A percentile compares a stretch with the other conserved stretches of the same genome.
phyloP scores from a whole-genome alignment of 257 asterid species.

The Cruciata laevipes region DNA sequence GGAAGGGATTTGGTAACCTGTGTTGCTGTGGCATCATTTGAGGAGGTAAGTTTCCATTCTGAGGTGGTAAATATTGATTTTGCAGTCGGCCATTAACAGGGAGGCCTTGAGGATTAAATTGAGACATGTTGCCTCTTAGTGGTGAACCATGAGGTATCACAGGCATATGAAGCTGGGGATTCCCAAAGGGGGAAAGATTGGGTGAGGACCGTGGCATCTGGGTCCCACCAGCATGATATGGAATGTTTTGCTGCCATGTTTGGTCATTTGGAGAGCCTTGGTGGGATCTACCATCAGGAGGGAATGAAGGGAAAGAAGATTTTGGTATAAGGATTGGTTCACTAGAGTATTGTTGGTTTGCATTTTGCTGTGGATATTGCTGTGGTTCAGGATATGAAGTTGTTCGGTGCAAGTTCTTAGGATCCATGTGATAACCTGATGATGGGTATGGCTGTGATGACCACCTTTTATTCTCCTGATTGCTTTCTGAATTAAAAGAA shows the following conservation, averaged over 20 bases:
- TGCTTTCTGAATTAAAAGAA: slow-evolving; percentile 39
- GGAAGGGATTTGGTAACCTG: slow-evolving; percentile 55
- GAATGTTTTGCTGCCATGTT: slow-evolving; percentile 32
- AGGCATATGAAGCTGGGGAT: slow-evolving; percentile 47
- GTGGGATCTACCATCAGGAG: slow-evolving; percentile 62
- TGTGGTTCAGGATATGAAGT: slow-evolving; percentile 83
- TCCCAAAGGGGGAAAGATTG: slow-evolving; percentile 48
- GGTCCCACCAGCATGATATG: slow-evolving; percentile 37
- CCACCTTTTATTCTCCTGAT: slow-evolving; percentile 53
- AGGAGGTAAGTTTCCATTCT: slow-evolving; percentile 53
- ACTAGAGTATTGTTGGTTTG: slow-evolving; percentile 53
- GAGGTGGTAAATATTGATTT: slow-evolving; percentile 55
- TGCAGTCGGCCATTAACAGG: slow-evolving; percentile 52
- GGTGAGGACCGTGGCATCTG: slow-evolving; percentile 45
- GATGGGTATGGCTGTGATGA: slow-evolving; percentile 55
- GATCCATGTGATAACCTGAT: slow-evolving; percentile 35
- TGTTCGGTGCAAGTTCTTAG: slow-evolving; percentile 60
- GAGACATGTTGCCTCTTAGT: slow-evolving; percentile 65
- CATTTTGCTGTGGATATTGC: slow-evolving; percentile 42
- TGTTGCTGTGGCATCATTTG: slow-evolving; percentile 53
- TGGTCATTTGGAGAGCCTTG: slow-evolving; percentile 65
- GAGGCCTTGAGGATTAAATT: slow-evolving; percentile 48
- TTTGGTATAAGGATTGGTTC: slow-evolving; percentile 67
- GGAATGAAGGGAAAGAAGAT: slow-evolving; percentile 62
- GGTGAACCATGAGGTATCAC: slow-evolving; percentile 50